Evolutionary conservation across 176 grass and related monocot species (phyloP), one percentile per base, ranked within the genome.

Genomic region (Cocos nucifera): DNA sequence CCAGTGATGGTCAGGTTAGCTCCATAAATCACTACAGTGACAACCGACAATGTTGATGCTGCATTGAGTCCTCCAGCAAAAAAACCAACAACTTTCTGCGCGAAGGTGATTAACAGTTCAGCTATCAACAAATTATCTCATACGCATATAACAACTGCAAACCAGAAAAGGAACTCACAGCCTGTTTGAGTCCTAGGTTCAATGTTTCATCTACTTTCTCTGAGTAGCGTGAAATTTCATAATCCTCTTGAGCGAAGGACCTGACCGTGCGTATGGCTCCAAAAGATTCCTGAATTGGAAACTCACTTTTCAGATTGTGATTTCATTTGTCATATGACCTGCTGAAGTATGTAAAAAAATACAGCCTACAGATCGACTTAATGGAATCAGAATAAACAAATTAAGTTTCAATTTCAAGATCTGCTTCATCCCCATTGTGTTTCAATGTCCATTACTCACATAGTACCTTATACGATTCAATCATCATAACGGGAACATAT

Each of bases 51-150:
- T 39, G 87, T 98, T 50, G 93, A 86, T 22, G 93, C 88, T 60
- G 88, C 87, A 77, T 86, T 98, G 59, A 98, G 71, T 76, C 93
- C 93, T 81, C 93, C 93, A 72, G 87, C 76, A 79, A 89, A 98
- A 54, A 89, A 49, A 55, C 93, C 93, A 77, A 98, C 93, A 66
- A 83, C 70, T 92, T 80, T 98, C 88, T 98, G 53, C 2, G 35
- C 19, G 1, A 68, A 68, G n/a, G 12, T 22, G 22, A 16, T 17
- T 18, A 56, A 35, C 35, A 21, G 18, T 56, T 39, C 51, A 35
- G 29, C 28, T 16, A 4, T 68, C 21, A 57, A 21, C 18, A 22
- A 23, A 67, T 39, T 19, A 15, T 56, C 55, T 35, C 4, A 35
- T 44, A 22, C 14, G 35, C 24, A 32, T 15, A 20, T 16, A 57